These are phyloP conservation scores for Allium cepa DNA, from an alignment of 106 monocot genomes.

Conservation along the genomic window DNA sequence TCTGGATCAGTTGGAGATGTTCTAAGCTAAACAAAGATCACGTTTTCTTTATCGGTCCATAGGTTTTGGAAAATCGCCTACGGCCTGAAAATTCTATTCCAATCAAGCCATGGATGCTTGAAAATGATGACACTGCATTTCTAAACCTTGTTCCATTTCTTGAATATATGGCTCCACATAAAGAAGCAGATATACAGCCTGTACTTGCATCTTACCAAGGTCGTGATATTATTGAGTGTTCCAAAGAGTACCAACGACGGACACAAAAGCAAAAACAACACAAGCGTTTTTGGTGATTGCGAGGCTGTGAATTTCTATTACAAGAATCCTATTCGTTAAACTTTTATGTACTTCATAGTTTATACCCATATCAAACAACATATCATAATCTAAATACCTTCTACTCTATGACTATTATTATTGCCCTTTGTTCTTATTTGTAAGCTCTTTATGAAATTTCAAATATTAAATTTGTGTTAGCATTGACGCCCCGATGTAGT, in stretches of 20 bases:
- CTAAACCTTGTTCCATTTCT: slow-evolving; percentile 94
- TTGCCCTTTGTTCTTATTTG: too few relatives aligned
- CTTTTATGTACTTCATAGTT: too few relatives aligned
- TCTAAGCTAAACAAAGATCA: slow-evolving; percentile 91
- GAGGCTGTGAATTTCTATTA: slow-evolving; percentile 9
- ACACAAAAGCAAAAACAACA: slow-evolving; percentile 84
- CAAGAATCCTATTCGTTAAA: too few relatives aligned
- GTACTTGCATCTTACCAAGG: slow-evolving; percentile 94
- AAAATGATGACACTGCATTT: slow-evolving; percentile 81
- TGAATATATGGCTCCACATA: slow-evolving; percentile 83
- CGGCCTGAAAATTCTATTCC: slow-evolving; percentile 83
- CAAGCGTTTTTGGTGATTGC: slow-evolving; percentile 48
- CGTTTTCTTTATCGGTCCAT: slow-evolving; percentile 77
- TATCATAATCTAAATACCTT: too few relatives aligned
- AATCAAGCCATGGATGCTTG: slow-evolving; percentile 78
- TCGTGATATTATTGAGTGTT: slow-evolving; percentile 80
- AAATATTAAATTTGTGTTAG: too few relatives aligned
- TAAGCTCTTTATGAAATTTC: too few relatives aligned
- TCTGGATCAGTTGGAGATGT: too few relatives aligned
- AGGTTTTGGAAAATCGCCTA: slow-evolving; percentile 66
- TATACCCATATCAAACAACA: too few relatives aligned
- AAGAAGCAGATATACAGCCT: slow-evolving; percentile 86
- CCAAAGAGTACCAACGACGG: slow-evolving; percentile 85
- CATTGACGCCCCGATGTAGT: too few relatives aligned
- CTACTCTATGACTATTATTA: too few relatives aligned